Percentiles rank a stretch among this genome's conserved stretches.
These are phyloP conservation scores for Gynostemma pentaphyllum DNA, from an alignment of 306 rosid species.

Conservation along the genomic window DNA sequence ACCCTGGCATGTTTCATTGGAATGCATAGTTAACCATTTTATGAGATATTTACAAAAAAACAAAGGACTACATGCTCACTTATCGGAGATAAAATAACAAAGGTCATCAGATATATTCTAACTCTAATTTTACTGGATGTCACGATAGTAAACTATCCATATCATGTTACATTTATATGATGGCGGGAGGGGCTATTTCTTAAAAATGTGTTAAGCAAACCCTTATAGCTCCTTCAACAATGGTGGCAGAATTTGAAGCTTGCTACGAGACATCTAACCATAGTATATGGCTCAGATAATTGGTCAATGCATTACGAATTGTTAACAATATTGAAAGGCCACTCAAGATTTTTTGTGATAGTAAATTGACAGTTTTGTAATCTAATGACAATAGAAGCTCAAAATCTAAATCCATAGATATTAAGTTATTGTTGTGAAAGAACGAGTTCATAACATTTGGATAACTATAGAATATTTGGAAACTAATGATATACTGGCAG, in stretches of 20 bases:
- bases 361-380: neutral
- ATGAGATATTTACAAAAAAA: neutral
- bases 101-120: neutral
- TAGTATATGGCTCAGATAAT: neutral
- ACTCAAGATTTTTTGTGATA: neutral
- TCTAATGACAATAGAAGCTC: neutral
- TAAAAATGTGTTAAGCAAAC: neutral
- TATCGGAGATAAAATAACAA: neutral
- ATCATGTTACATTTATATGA: neutral
- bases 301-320: neutral
- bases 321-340: neutral
- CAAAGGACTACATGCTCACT: neutral
- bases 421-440: too few relatives aligned
- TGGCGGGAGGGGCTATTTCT: neutral
- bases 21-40: neutral
- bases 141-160: neutral
- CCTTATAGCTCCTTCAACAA: neutral
- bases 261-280: neutral
- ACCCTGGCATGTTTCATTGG: neutral
- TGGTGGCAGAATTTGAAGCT: neutral
- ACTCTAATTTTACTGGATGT: neutral
- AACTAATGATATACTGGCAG: too few relatives aligned
- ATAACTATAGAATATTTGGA: too few relatives aligned
- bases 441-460: too few relatives aligned
- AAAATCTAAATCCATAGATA: neutral